phyloP scores from a whole-genome alignment of 1,284 basidiomycete genomes.

The Naganishia albida region DNA sequence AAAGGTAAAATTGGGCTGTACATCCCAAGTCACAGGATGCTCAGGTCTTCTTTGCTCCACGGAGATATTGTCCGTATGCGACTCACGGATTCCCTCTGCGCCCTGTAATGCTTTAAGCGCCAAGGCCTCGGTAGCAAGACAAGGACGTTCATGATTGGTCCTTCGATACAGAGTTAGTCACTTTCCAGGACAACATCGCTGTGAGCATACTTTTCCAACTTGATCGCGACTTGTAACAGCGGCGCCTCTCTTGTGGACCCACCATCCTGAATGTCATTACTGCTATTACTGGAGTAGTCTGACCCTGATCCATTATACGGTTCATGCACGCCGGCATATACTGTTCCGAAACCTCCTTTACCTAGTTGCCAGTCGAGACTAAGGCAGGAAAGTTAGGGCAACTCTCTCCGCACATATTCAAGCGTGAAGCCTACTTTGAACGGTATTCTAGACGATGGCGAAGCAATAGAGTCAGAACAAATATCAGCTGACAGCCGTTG shows the following conservation, averaged over 20 bases:
- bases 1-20: conserved; percentile 31
- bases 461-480: background rate
- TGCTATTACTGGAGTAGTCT: background rate
- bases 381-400: no score
- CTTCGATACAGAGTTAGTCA: no score
- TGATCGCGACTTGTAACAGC: conserved; percentile 33
- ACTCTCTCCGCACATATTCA: no score
- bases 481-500: no score
- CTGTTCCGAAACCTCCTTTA: conserved; percentile 28
- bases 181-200: no score
- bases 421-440: background rate
- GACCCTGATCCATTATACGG: conserved; percentile 7
- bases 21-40: background rate
- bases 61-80: background rate
- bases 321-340: conserved; percentile 17
- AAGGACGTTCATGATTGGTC: conserved; percentile 11
- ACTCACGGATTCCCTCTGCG: conserved; percentile 31
- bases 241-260: background rate
- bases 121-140: conserved; percentile 24
- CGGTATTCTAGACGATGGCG: background rate
- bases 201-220: conserved; percentile 31
- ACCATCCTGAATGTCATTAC: background rate
- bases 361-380: conserved; percentile 33
- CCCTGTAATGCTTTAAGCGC: conserved; percentile 30
- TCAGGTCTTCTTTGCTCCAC: no score